A percentile compares a stretch with the other conserved stretches of the same genome.
These are phyloP conservation scores for Trichoderma simmonsii DNA, from an alignment of 2,329 filamentous ascomycete species.

Conservation along the genomic window DNA sequence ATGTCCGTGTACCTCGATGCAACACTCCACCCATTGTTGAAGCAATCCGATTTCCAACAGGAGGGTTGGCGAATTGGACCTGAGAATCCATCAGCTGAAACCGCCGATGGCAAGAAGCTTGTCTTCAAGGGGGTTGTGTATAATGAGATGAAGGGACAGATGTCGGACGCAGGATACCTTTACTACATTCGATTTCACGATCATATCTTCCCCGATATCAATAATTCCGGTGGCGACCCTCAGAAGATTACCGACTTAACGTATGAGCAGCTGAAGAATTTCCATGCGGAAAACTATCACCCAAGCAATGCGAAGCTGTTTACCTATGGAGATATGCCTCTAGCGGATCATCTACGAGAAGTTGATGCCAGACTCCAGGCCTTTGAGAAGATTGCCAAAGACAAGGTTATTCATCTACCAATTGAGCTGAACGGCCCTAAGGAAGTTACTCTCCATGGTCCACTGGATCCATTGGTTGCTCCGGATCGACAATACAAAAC, in stretches of 20 bases:
- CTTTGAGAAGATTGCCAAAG: conserved; percentile 68
- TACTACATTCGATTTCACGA: conserved; percentile 96
- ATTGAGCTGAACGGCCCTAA: conserved; percentile 68
- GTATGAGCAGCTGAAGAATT: conserved; percentile 81
- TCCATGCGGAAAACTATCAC: conserved; percentile 92
- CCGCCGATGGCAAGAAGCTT: conserved; percentile 61
- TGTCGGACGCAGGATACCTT: conserved; percentile 94
- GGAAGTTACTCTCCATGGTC: conserved; percentile 71
- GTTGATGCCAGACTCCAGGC: conserved; percentile 69
- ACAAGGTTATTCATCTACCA: conserved; percentile 72
- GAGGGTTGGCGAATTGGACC: conserved; percentile 97
- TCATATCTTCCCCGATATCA: conserved; percentile 86
- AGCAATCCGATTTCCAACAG: conserved; percentile 88
- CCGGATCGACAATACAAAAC: conserved; percentile 89
- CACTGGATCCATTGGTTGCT: conserved; percentile 81
- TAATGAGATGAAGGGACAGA: conserved; percentile 99
- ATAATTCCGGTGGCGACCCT: conserved; percentile 96
- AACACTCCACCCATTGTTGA: conserved; percentile 83
- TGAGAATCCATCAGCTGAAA: conserved; percentile 69
- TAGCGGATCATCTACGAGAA: conserved; percentile 76
- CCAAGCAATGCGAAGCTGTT: conserved; percentile 95
- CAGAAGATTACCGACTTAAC: conserved; percentile 95
- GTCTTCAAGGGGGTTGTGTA: conserved; percentile 98
- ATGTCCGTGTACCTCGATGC: conserved; percentile 96
- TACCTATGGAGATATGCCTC: conserved; percentile 90